A percentile compares a stretch with the other conserved stretches of the same genome.
Conservation (phyloP, 2,329 filamentous ascomycete genomes). For the Gnomoniopsis smithogilvyi region DNA sequence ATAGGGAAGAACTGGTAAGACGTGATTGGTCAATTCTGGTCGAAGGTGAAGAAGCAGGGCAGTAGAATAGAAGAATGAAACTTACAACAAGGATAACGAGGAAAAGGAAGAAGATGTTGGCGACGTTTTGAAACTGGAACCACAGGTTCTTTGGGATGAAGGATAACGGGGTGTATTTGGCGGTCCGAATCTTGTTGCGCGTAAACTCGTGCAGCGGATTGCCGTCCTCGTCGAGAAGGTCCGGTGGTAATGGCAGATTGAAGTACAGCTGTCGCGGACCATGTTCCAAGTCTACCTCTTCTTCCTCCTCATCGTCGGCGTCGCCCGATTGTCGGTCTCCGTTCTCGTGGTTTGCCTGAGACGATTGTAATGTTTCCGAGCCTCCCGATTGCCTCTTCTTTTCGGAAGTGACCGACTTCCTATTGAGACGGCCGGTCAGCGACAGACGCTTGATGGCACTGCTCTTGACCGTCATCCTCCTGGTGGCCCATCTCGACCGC, state of each 20-base stretch:
- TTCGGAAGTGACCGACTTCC: slow-evolving; percentile 58
- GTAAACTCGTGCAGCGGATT: slow-evolving; percentile 67
- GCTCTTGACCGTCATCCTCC: slow-evolving; percentile 73
- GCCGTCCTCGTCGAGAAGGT: slow-evolving; percentile 78
- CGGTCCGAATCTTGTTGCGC: slow-evolving; percentile 95
- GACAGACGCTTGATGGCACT: slow-evolving; percentile 77
- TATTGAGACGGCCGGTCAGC: slow-evolving; percentile 74
- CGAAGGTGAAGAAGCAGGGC: not conserved
- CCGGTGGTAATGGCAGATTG: slow-evolving; percentile 74
- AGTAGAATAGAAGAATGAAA: slow-evolving; percentile 2
- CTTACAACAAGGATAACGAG: slow-evolving; percentile 91
- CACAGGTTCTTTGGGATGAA: slow-evolving; percentile 97
- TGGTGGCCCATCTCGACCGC: slow-evolving; percentile 94
- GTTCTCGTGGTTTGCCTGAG: slow-evolving; percentile 29
- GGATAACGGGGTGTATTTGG: slow-evolving; percentile 93
- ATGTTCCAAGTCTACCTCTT: slow-evolving; percentile 26
- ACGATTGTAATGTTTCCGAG: slow-evolving; percentile 23
- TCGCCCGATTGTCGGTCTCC: slow-evolving; percentile 34
- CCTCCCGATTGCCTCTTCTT: slow-evolving; percentile 59
- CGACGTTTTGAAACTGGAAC: slow-evolving; percentile 98
- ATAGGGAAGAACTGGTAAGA: slow-evolving; percentile 82
- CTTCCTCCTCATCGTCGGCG: slow-evolving; percentile 34
- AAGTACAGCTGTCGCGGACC: slow-evolving; percentile 70
- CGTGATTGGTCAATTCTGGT: slow-evolving; percentile 19
- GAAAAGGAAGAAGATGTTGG: slow-evolving; percentile 98